phyloP scores from a whole-genome alignment of 495 filamentous ascomycete genomes.

The Penicillium atrosanguineum region DNA sequence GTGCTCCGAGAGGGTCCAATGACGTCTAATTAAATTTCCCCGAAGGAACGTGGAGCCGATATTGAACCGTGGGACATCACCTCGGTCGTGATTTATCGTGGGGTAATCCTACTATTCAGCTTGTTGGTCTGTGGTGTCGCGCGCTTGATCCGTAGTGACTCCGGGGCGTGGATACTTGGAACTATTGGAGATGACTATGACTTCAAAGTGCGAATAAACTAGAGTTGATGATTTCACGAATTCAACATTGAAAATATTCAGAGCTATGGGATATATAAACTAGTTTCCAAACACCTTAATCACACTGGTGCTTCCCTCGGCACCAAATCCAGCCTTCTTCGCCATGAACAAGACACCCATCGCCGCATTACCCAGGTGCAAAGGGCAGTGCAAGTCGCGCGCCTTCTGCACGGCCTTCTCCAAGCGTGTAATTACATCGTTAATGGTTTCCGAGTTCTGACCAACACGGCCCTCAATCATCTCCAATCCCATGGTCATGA shows the following conservation, averaged over 20 bases:
- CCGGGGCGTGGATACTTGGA: background rate
- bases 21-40: conserved; percentile 9
- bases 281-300: conserved; percentile 34
- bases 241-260: background rate
- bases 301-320: conserved; percentile 32
- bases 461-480: conserved; percentile 45
- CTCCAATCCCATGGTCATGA: conserved; percentile 54
- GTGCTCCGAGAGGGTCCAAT: conserved; percentile 7
- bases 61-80: background rate
- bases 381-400: conserved; percentile 46
- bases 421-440: conserved; percentile 55
- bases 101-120: background rate
- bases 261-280: conserved; percentile 9
- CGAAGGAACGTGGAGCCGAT: background rate
- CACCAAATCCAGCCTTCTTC: conserved; percentile 31
- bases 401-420: conserved; percentile 59
- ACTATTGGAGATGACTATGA: background rate
- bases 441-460: conserved; percentile 47
- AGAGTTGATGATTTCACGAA: background rate
- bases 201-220: background rate
- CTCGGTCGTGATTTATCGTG: background rate
- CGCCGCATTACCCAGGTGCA: conserved; percentile 43
- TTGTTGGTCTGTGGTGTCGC: background rate
- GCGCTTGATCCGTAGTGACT: background rate
- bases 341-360: conserved; percentile 39